phyloP scores from a whole-genome alignment of 495 filamentous ascomycete species.

The Bryoglossum gracile region DNA sequence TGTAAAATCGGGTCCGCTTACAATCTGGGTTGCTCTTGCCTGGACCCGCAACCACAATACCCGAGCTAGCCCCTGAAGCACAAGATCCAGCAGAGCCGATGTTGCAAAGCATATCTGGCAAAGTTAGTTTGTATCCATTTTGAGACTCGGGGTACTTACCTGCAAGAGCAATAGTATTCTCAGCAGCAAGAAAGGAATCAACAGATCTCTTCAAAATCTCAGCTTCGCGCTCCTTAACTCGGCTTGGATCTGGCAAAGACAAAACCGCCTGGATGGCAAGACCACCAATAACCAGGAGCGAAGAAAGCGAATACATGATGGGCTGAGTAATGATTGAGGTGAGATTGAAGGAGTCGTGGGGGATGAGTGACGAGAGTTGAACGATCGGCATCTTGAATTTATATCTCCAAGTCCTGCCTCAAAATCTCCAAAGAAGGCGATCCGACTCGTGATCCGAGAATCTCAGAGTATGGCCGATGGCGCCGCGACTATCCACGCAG shows the following conservation, averaged over 20 bases:
- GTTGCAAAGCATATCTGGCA: slow-evolving; percentile 48
- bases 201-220: slow-evolving; percentile 38
- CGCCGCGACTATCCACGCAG: slow-evolving; percentile 36
- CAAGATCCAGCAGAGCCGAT: slow-evolving; percentile 49
- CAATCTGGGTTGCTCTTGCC: slow-evolving; percentile 46
- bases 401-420: slow-evolving; percentile 5
- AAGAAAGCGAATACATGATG: slow-evolving; percentile 39
- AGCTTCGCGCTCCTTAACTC: slow-evolving; percentile 30
- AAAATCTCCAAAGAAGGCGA: neutral
- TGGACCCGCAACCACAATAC: slow-evolving; percentile 49
- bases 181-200: slow-evolving; percentile 41
- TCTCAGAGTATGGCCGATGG: slow-evolving; percentile 38
- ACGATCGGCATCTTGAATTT: slow-evolving; percentile 19
- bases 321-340: slow-evolving; percentile 17
- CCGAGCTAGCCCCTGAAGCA: slow-evolving; percentile 36
- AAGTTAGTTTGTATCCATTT: slow-evolving; percentile 21
- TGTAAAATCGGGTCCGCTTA: slow-evolving; percentile 26
- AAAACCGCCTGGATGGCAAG: slow-evolving; percentile 40
- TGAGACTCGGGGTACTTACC: slow-evolving; percentile 1
- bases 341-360: slow-evolving; percentile 11
- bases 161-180: slow-evolving; percentile 36
- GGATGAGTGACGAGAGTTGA: slow-evolving; percentile 11
- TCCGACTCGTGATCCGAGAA: neutral
- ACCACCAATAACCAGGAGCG: slow-evolving; percentile 39
- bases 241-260: slow-evolving; percentile 30